Evolutionary conservation across 345 rosid species (phyloP), one percentile per base, ranked within the genome.

Genomic region (Corchorus capsularis): DNA sequence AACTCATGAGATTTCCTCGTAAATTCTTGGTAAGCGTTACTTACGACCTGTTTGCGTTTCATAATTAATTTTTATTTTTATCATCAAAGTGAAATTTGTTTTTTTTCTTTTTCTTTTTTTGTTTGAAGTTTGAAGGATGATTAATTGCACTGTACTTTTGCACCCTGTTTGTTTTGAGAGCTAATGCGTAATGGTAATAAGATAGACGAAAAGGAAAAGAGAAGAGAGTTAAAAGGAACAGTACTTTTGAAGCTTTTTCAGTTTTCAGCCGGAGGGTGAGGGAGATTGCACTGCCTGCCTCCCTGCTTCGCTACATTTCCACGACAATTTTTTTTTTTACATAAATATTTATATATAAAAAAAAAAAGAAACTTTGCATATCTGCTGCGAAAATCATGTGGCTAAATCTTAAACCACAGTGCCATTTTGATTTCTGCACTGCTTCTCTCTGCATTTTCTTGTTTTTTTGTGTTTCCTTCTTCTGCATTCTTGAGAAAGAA

Each of bases 1-100:
- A 80, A 84, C 84, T 47, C 46, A 13, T 80, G 77, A 77, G 72
- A 75, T 80, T 80, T 86, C 84, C 82, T 82, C 80, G 87, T 73
- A 85, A 84, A 74, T 75, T 82, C 79, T 86, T 63, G 82, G 69
- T 75, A 77, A 50, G 27, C 64, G 81, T 64, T 62, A 43, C 77
- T 72, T 74, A 53, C 79, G 1, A 32, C 83, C 79, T 77, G 81
- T 78, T 80, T 73, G 65, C 37, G 4, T 19, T 0, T 27, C 1
- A 27, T 27, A 27, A n/a, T n/a, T n/a, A n/a, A n/a, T n/a, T n/a
- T n/a, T n/a, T n/a, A 27, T 27, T 27, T 27, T 27, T 27, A 27
- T 27, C 10, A 39, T 15, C 9, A 67, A 22, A 8, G 37, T 2
- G 39, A 39, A 41, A 43, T 43, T 32, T n/a, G 32, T 37, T 27